Evolutionary conservation across 2,329 filamentous ascomycete species (phyloP).

Genomic region (Monosporascus cannonballus): DNA sequence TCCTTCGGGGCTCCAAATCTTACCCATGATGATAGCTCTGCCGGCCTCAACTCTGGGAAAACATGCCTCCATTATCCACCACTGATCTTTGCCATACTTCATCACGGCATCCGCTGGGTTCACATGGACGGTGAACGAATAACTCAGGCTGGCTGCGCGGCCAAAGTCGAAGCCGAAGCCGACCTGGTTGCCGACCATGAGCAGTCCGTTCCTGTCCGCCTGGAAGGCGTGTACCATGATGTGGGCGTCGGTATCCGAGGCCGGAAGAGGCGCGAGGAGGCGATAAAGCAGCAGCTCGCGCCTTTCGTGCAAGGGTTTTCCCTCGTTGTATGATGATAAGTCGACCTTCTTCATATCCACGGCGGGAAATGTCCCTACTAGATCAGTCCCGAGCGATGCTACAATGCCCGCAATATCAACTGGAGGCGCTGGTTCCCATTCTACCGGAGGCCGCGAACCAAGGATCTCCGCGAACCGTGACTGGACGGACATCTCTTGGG

Average conservation of each 20-base stretch:
- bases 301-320: constrained; percentile 35
- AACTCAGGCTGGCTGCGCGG: constrained; percentile 40
- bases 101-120: constrained; percentile 43
- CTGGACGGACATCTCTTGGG: constrained; percentile 36
- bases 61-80: constrained; percentile 49
- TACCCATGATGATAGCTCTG: constrained; percentile 40
- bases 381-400: constrained; percentile 28
- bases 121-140: constrained; percentile 47
- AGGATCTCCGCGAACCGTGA: constrained; percentile 37
- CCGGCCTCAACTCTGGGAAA: constrained; percentile 43
- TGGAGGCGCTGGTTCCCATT: constrained; percentile 41
- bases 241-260: constrained; percentile 36
- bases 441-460: constrained; percentile 25
- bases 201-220: constrained; percentile 47
- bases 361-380: constrained; percentile 40
- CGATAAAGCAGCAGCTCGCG: constrained; percentile 46
- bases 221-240: constrained; percentile 44
- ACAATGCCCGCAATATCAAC: constrained; percentile 38
- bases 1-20: constrained; percentile 48
- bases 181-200: constrained; percentile 44
- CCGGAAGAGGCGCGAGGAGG: constrained; percentile 36
- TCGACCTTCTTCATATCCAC: constrained; percentile 51
- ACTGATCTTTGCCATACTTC: constrained; percentile 31
- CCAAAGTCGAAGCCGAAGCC: constrained; percentile 38
- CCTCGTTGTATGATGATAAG: constrained; percentile 39